Evolutionary conservation across 2,329 filamentous ascomycete genomes (phyloP).

Genomic region (Scedosporium dehoogii): DNA sequence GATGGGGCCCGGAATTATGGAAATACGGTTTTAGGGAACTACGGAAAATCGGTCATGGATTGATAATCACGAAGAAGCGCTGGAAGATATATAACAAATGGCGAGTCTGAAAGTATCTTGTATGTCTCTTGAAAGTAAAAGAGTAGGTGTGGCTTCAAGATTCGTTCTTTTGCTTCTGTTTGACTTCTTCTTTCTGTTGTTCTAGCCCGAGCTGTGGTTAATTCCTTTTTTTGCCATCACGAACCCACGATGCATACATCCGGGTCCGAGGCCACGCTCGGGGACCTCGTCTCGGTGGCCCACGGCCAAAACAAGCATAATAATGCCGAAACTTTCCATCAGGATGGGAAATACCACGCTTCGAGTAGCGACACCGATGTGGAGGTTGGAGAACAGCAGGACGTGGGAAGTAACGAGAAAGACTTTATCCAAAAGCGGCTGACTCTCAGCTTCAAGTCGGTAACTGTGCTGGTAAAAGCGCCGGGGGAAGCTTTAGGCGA

Average conservation of each 20-base stretch:
- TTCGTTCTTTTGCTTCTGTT: background rate
- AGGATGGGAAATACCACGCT: background rate
- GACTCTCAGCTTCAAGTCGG: conserved; percentile 13
- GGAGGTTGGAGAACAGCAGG: conserved; percentile 9
- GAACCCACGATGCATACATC: background rate
- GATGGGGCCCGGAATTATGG: background rate
- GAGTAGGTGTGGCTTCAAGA: background rate
- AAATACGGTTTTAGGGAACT: conserved; percentile 2
- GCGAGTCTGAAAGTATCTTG: background rate
- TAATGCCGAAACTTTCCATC: background rate
- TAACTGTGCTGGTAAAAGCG: conserved; percentile 13
- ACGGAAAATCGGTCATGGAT: background rate
- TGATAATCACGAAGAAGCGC: background rate
- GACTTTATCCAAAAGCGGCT: conserved; percentile 14
- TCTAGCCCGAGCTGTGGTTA: background rate
- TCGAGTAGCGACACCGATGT: conserved; percentile 13
- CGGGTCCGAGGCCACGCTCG: background rate
- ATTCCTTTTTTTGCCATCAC: background rate
- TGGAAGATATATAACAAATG: background rate
- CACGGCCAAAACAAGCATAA: background rate
- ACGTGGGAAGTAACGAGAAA: conserved; percentile 9
- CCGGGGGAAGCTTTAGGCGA: conserved; percentile 14
- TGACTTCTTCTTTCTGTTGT: background rate
- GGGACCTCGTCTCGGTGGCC: background rate
- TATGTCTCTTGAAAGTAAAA: background rate